Conservation (phyloP, 805 yeast species). For the Saccharomycopsis babjevae region DNA sequence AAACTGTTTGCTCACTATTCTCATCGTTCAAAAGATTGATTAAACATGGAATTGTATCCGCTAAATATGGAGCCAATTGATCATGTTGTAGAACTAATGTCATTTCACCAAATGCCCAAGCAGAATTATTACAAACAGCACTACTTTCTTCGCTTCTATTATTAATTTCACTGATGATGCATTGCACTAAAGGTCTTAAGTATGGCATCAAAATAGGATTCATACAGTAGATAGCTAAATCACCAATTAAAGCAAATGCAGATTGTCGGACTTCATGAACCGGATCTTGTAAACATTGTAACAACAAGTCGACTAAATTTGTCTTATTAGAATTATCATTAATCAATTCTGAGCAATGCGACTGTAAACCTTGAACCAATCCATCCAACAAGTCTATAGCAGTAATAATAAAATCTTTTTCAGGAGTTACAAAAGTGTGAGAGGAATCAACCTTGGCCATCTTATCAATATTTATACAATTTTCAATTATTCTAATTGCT, state of each 20-base stretch:
- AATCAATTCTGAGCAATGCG: constrained; percentile 48
- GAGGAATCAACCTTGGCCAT: constrained; percentile 56
- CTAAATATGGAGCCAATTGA: constrained; percentile 41
- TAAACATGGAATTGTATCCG: constrained; percentile 43
- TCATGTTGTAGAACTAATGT: constrained; percentile 44
- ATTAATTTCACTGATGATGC: constrained; percentile 60
- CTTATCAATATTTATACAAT: constrained; percentile 58
- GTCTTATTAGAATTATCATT: constrained; percentile 23
- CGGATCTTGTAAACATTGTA: constrained; percentile 64
- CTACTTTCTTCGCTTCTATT: constrained; percentile 38
- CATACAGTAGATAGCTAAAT: constrained; percentile 57
- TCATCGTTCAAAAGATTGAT: constrained; percentile 48
- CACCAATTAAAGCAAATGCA: constrained; percentile 85
- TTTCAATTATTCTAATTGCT: constrained; percentile 57
- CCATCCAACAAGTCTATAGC: constrained; percentile 89
- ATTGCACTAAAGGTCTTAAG: constrained; percentile 45
- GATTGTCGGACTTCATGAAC: constrained; percentile 87
- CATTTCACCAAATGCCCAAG: constrained; percentile 90
- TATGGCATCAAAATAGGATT: constrained; percentile 37
- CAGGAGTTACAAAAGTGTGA: constrained; percentile 51
- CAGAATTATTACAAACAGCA: constrained; percentile 77
- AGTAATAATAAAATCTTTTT: constrained; percentile 83
- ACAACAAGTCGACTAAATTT: constrained; percentile 48
- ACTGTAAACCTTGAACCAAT: constrained; percentile 76
- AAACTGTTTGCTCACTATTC: constrained; percentile 50